Evolutionary conservation across 805 yeast species (phyloP), one percentile per base, ranked within the genome.

Genomic region (Blastobotrys peoriensis): DNA sequence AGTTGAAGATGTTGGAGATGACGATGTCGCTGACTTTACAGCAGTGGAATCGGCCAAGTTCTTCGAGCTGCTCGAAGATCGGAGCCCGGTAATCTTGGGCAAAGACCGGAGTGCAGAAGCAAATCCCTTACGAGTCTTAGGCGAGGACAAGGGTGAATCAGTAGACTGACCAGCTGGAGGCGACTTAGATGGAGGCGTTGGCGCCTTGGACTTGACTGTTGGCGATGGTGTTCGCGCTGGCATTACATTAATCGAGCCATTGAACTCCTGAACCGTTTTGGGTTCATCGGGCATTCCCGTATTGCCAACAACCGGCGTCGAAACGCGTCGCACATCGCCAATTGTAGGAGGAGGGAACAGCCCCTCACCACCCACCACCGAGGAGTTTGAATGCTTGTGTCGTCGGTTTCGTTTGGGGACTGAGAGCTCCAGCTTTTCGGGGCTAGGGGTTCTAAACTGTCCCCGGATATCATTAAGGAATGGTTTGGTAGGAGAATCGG

Each of bases 321-420:
- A 25, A 8, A 25, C 30, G 13, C 30, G 30, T 8, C 30, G 30
- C 8, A 25, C 30, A 8, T 25, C 30, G 13, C 30, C 13, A 25
- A 25, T 8, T 13, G 37, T 8, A 34, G 17, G 37, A 9, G 17
- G 37, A 34, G 37, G 37, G 10, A 34, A 34, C 10, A 34, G 37
- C 15, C 22, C 39, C 22, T 18, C 39, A 18, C 9, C 39, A 19
- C 4, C 39, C 39, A 36, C 15, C 13, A 10, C 23, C n/a, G n/a
- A n/a, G 10, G 9, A 15, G 23, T 36, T 22, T 17, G 19, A 18
- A 36, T 19, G 22, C n/a, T 15, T 36, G 23, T 18, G 39, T 20
- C 17, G 19, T 15, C 23, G 21, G 22, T 13, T 17, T 15, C 17
- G 13, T 13, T 25, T 25, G 8, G 8, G 30, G 30, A 25, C 10